Evolutionary conservation across 2,329 filamentous ascomycete species (phyloP).

Genomic region (Fusarium sp.): DNA sequence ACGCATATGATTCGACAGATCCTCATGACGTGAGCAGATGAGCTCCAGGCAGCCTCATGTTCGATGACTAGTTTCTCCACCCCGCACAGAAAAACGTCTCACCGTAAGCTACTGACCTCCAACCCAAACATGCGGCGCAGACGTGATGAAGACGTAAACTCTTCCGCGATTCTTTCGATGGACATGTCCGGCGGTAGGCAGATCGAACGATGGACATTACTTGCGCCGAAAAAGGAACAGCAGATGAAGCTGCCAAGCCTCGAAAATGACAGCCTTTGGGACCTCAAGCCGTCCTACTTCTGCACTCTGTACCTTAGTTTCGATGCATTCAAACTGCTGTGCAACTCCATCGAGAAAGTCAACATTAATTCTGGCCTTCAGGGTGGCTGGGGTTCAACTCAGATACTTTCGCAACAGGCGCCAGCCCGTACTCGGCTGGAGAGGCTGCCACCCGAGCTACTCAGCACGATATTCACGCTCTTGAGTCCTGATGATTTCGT

Average conservation of each 20-base stretch:
- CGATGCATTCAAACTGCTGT: constrained; percentile 17
- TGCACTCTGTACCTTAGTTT: constrained; percentile 13
- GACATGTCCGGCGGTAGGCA: no score
- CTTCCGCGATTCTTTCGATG: no score
- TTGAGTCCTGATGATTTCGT: background rate
- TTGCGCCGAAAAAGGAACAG: constrained; percentile 2
- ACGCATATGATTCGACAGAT: no score
- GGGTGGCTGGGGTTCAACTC: accelerated
- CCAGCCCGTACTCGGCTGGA: background rate
- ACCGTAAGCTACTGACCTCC: background rate
- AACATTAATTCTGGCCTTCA: background rate
- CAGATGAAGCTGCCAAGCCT: background rate
- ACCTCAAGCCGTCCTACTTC: background rate
- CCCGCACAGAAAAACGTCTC: background rate
- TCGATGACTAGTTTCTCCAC: background rate
- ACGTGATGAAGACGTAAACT: background rate
- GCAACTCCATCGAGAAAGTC: background rate
- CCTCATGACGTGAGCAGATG: no score
- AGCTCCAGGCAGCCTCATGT: no score
- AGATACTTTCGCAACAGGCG: background rate
- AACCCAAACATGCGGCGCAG: background rate
- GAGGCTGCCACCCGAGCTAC: constrained; percentile 9
- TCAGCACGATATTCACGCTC: background rate
- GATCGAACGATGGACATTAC: constrained; percentile 17
- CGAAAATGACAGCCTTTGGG: background rate